Base-by-base conservation (phyloP, 1,284 basidiomycete genomes). In the Cutaneotrichosporon arboriforme region DNA sequence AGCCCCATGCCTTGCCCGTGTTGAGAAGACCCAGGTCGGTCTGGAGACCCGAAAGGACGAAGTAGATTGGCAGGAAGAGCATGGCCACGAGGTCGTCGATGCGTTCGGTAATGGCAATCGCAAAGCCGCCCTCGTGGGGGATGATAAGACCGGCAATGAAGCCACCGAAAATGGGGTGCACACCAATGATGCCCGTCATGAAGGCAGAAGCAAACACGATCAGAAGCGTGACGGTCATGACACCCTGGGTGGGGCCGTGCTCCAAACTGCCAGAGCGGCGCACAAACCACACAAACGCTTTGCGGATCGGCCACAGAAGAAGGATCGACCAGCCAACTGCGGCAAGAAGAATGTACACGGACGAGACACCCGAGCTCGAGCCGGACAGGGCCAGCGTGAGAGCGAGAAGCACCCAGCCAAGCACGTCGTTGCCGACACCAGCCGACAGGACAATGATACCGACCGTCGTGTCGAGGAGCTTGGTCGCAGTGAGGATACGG, bases 381-480 rank as follows among this genome's bases (percentile, higher is more conserved):
- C 94, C 96, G 57, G 93, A 89, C 40, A 97, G 83, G 0, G 91
- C 88, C 8, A 97, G 86, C 7, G 87, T 88, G 46, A 97, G 78
- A 0, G 93, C 93, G 35, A 83, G 75, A 23, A 82, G 70, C 39
- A 81, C 73, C 80, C 81, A 82, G 22, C 80, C 91, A 51, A 85
- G 79, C 41, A 85, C 80, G 59, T 86, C 93, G 74, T 96, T 97
- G 3, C 87, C 90, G 1, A 97, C 90, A 44, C 94, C 92, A 0
- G 94, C 94, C 1, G 88, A 88, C 4, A 98, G 82, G 4, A 90
- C 90, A 26, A 96, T 86, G 51, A 94, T 85, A 9, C 94, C 96
- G 40, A 98, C 92, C 1, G 85, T 88, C 8, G 91, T 96, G 59
- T 94, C 88, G 51, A 97, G 81, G 2, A 99, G 79, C 74, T 81